These are phyloP conservation scores for Theobroma grandiflorum DNA, from an alignment of 441 rosid genomes.

Conservation along the genomic window DNA sequence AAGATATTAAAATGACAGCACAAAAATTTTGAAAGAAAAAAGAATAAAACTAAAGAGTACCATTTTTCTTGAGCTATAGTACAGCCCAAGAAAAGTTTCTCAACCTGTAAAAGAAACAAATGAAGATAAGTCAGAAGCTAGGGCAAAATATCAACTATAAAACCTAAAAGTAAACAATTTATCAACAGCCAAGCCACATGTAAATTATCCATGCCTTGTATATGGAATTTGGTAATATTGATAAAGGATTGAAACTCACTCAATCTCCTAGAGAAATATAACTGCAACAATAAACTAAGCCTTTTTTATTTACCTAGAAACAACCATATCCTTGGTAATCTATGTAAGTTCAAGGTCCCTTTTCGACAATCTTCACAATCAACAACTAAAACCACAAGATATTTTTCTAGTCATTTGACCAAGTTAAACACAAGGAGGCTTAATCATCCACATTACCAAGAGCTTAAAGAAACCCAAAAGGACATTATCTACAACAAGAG, in stretches of 20 bases:
- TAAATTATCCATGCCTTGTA: background rate
- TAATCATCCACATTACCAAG: background rate
- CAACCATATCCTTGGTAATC: background rate
- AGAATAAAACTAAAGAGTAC: conserved; percentile 27
- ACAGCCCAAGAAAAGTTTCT: conserved; percentile 17
- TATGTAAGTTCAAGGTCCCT: background rate
- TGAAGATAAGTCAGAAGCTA: background rate
- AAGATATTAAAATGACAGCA: conserved; percentile 9
- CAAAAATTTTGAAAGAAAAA: background rate
- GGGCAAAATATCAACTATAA: background rate
- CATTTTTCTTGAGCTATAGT: conserved; percentile 35
- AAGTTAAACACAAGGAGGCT: too few species aligned
- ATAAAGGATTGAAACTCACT: background rate
- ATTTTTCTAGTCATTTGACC: background rate
- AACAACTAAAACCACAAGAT: conserved; percentile 11
- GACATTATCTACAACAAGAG: background rate
- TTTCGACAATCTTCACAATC: background rate
- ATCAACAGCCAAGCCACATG: background rate
- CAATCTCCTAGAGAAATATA: background rate
- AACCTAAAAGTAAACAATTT: background rate
- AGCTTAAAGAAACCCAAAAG: background rate
- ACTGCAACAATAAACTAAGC: background rate
- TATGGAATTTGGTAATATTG: background rate
- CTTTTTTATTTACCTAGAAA: background rate
- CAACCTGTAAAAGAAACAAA: conserved; percentile 38